Base-by-base conservation (phyloP, 352 stramenopile species). In the Phytopythium aichiense region DNA sequence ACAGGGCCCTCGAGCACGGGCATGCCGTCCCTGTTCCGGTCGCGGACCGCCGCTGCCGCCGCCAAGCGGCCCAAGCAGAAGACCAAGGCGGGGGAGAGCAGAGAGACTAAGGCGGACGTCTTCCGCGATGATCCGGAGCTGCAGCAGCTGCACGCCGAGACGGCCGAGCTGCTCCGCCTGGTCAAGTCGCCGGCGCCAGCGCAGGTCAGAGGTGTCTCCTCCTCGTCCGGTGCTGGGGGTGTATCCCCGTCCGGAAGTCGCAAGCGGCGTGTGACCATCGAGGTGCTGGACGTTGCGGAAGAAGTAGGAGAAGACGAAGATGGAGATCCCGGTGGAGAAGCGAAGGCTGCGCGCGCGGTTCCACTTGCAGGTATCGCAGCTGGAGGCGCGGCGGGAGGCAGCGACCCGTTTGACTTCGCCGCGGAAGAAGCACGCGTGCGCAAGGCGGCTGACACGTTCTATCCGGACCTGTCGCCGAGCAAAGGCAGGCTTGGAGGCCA, bases 61-160 rank as follows among this genome's bases (percentile, higher is more conserved):
- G 18, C 43, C 15, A 51, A 56, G 31, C 13, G 13, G 3, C 46
- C 16, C 12, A 54, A 54, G 48, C 23, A 22, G 6, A 54, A 54
- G 48, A 28, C 20, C n/a, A 54, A 37, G 15, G 13, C 48, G 16
- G 48, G 31, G 7, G 51, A 57, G 51, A 7, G 4, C 31, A 37
- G 15, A n/a, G 31, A 30, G 33, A 31, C 2, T 4, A 38, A 38
- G 33, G 48, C 22, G 33, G 49, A 64, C 7, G 70, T 67, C 13
- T 86, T 88, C 52, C 63, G 61, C 53, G 68, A 66, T 25, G 80
- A 89, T 43, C 69, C 82, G 15, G 71, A 70, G 49, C 60, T 92
- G 25, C 56, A 79, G n/a, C 77, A 87, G 56, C 65, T 92, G 18
- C 71, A 89, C 42, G 71, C 70, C 1, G 84, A 91, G 65, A 92